Conservation (phyloP, 2,329 filamentous ascomycete genomes). For the Fusarium sp. region DNA sequence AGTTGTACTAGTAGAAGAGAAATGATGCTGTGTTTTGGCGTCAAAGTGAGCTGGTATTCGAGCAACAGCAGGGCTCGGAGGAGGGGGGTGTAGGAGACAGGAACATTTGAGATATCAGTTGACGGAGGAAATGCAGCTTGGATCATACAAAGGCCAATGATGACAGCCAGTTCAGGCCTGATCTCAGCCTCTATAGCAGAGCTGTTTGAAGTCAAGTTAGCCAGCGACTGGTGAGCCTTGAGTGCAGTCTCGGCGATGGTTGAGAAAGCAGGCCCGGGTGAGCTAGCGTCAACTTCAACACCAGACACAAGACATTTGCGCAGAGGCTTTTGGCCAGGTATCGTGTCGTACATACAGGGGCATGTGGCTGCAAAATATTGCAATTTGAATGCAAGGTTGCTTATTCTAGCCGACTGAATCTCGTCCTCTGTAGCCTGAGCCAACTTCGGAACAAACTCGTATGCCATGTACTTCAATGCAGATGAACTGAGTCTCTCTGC, state of each 20-base stretch:
- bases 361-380: constrained; percentile 60
- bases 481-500: constrained; percentile 55
- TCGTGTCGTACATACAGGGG: constrained; percentile 38
- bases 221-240: constrained; percentile 30
- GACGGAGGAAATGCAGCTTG: constrained; percentile 47
- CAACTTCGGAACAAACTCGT: constrained; percentile 51
- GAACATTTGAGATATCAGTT: constrained; percentile 27
- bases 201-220: constrained; percentile 16
- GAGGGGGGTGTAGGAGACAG: constrained; percentile 49
- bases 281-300: constrained; percentile 26
- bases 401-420: constrained; percentile 44
- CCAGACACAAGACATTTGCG: constrained; percentile 45
- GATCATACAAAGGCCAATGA: constrained; percentile 52
- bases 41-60: constrained; percentile 60
- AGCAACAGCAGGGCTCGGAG: constrained; percentile 63
- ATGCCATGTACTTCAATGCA: constrained; percentile 56
- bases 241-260: constrained; percentile 42
- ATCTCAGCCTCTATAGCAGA: constrained; percentile 41
- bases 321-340: constrained; percentile 34
- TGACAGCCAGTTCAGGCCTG: constrained; percentile 51
- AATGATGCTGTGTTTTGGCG: constrained; percentile 59
- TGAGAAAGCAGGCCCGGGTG: constrained; percentile 42
- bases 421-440: constrained; percentile 44
- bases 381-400: constrained; percentile 56
- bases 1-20: constrained; percentile 64